phyloP scores from a whole-genome alignment of 371 early-diverging fungal species.

The Fennellomyces sp. region DNA sequence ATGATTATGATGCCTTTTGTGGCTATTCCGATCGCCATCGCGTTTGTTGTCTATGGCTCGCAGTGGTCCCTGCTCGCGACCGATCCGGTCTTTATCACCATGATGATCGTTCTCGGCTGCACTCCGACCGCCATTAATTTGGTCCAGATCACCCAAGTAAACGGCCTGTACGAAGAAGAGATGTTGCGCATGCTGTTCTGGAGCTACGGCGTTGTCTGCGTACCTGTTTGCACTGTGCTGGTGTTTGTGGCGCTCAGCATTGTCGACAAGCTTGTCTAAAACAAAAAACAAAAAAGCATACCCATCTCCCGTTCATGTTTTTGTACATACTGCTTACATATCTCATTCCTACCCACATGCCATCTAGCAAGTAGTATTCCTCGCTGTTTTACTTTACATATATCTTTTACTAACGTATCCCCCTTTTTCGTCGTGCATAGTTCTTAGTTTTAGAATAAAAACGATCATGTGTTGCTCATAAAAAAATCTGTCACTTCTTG shows the following conservation, averaged over 20 bases:
- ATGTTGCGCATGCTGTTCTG: constrained; percentile 62
- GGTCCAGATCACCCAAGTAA: constrained; percentile 60
- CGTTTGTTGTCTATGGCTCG: constrained; percentile 39
- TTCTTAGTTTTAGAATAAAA: too few species aligned
- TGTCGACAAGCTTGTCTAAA: constrained; percentile 23
- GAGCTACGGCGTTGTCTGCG: constrained; percentile 61
- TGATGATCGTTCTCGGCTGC: constrained; percentile 56
- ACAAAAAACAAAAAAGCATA: too few species aligned
- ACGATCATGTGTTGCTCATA: too few species aligned
- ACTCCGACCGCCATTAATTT: constrained; percentile 64
- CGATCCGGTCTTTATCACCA: constrained; percentile 53
- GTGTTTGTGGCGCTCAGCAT: constrained; percentile 50
- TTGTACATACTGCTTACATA: too few species aligned
- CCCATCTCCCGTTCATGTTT: too few species aligned
- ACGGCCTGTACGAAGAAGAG: constrained; percentile 57
- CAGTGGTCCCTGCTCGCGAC: constrained; percentile 38
- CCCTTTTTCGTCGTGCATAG: too few species aligned
- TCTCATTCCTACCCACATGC: too few species aligned
- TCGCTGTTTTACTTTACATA: too few species aligned
- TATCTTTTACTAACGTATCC: too few species aligned
- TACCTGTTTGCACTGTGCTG: constrained; percentile 52
- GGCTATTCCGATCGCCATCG: constrained; percentile 44
- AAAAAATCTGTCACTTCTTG: too few species aligned
- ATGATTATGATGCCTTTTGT: constrained; percentile 49
- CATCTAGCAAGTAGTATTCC: too few species aligned